These are phyloP conservation scores for Pyrenula massariospora DNA, from an alignment of 495 filamentous ascomycete species.

Conservation along the genomic window DNA sequence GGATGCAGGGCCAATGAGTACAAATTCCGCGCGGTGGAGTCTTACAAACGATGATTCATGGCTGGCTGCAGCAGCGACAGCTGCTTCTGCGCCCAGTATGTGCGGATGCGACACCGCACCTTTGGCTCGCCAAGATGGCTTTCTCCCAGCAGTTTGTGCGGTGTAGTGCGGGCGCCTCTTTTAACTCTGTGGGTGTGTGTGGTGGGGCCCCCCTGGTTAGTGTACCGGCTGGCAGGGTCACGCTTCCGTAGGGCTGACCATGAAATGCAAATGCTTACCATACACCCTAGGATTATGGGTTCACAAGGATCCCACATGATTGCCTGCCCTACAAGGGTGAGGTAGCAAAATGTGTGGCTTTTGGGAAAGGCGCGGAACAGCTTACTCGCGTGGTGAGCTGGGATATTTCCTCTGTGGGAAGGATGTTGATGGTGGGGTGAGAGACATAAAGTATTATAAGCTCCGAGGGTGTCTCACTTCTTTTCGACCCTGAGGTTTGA, in stretches of 20 bases:
- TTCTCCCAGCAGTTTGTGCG: neutral
- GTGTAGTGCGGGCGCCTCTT: neutral
- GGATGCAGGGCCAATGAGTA: no score
- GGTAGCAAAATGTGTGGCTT: no score
- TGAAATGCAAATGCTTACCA: no score
- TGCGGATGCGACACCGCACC: neutral
- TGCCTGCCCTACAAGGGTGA: no score
- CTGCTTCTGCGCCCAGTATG: no score
- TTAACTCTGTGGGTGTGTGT: neutral
- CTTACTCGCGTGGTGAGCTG: no score
- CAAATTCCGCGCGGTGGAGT: no score
- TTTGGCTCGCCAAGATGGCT: neutral
- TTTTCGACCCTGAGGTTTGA: neutral
- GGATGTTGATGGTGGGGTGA: neutral
- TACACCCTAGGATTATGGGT: no score
- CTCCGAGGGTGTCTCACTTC: neutral
- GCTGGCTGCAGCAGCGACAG: neutral
- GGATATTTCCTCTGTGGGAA: neutral
- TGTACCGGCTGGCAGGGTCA: neutral
- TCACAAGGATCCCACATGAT: no score
- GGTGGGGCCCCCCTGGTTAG: neutral
- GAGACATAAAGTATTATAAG: neutral
- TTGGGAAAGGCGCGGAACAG: no score
- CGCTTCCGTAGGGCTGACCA: neutral
- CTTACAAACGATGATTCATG: neutral